These are phyloP conservation scores for Globisporangium alternatum DNA, from an alignment of 352 stramenopile genomes.

Conservation along the genomic window DNA sequence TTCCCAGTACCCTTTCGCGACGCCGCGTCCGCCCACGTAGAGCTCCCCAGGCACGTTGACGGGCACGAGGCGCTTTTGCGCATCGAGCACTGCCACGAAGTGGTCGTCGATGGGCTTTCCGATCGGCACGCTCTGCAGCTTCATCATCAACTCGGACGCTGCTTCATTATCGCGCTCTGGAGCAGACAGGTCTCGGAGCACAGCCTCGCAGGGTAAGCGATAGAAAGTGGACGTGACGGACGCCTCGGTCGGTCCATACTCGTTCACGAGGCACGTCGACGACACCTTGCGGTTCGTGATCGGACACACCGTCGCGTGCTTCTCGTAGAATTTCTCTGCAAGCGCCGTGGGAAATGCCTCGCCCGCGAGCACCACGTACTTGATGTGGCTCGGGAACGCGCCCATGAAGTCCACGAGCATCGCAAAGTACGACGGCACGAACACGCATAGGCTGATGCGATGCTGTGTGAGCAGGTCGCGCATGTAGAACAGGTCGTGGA, in stretches of 20 bases:
- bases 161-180: too few species aligned
- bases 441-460: constrained; percentile 48
- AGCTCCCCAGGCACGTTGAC: constrained; percentile 58
- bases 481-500: constrained; percentile 44
- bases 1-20: constrained; percentile 68
- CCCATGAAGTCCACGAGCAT: constrained; percentile 42
- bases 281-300: background rate
- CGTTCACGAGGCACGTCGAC: background rate
- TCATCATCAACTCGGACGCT: background rate
- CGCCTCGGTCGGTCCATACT: constrained; percentile 2
- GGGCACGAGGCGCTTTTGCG: constrained; percentile 37
- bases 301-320: background rate
- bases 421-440: constrained; percentile 57
- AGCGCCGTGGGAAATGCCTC: background rate
- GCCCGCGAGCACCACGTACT: background rate
- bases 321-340: background rate
- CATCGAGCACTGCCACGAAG: constrained; percentile 46
- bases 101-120: constrained; percentile 50
- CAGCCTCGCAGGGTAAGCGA: constrained; percentile 2
- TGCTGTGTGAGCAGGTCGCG: constrained; percentile 19
- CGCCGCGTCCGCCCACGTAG: constrained; percentile 61
- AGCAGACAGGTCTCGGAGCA: background rate
- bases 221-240: constrained; percentile 3
- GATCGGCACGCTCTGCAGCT: constrained; percentile 47
- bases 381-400: background rate